Conservation (phyloP, 257 asterid species). For the Solanum corneliomulleri region DNA sequence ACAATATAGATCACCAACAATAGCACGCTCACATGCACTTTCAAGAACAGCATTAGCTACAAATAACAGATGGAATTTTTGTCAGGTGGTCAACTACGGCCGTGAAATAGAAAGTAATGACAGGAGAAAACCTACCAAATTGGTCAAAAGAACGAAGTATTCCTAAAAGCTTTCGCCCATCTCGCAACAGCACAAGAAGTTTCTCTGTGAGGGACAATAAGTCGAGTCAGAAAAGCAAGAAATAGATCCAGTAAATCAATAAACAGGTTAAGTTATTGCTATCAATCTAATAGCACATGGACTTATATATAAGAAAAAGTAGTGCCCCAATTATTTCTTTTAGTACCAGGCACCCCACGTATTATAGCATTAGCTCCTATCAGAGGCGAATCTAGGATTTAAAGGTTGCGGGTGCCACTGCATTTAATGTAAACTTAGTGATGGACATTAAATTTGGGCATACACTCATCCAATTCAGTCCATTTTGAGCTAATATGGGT, state of each 20-base stretch:
- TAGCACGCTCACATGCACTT: conserved; percentile 89
- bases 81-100: neutral
- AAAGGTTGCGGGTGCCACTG: neutral
- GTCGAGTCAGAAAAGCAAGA: neutral
- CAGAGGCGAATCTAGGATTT: neutral
- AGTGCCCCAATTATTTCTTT: neutral
- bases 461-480: neutral
- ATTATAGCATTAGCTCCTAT: neutral
- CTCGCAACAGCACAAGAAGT: conserved; percentile 67
- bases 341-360: neutral
- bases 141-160: conserved; percentile 76
- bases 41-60: conserved; percentile 97
- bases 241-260: neutral
- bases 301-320: neutral
- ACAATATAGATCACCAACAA: conserved; percentile 85
- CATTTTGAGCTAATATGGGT: neutral
- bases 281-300: neutral
- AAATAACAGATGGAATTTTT: neutral
- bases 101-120: neutral
- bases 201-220: conserved; percentile 34
- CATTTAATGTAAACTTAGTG: neutral
- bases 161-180: conserved; percentile 66
- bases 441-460: neutral
- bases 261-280: neutral
- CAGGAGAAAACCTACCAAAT: conserved; percentile 40